These are phyloP conservation scores for Aspergillus cavernicola DNA, from an alignment of 495 filamentous ascomycete genomes.

Conservation along the genomic window DNA sequence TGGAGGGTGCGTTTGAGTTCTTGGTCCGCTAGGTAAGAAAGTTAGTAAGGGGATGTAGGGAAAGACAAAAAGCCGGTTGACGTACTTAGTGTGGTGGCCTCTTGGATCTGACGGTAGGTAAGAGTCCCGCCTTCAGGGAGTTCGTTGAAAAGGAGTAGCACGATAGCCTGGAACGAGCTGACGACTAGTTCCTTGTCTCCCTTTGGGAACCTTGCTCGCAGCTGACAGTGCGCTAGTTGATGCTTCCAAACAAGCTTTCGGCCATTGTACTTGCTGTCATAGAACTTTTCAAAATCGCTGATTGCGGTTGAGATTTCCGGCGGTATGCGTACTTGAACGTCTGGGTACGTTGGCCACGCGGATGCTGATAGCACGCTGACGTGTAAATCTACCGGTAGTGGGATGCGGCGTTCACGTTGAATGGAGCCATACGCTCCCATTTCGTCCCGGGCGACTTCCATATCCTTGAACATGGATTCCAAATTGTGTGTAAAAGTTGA, in stretches of 20 bases:
- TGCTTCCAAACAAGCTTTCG: slow-evolving; percentile 90
- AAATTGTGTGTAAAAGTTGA: slow-evolving; percentile 92
- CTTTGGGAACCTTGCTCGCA: slow-evolving; percentile 72
- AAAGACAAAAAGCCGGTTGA: not conserved
- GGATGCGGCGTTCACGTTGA: slow-evolving; percentile 45
- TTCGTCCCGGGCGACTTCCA: slow-evolving; percentile 83
- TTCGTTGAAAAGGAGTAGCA: slow-evolving; percentile 89
- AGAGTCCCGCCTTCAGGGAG: slow-evolving; percentile 52
- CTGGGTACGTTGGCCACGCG: slow-evolving; percentile 90
- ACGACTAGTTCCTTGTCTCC: slow-evolving; percentile 83
- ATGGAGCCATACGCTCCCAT: slow-evolving; percentile 69
- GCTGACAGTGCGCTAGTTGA: slow-evolving; percentile 77
- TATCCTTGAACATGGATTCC: slow-evolving; percentile 98
- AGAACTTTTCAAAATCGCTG: slow-evolving; percentile 72
- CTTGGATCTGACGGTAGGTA: slow-evolving; percentile 65
- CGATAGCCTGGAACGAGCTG: slow-evolving; percentile 84
- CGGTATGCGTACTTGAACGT: slow-evolving; percentile 73
- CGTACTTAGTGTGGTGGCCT: slow-evolving; percentile 64
- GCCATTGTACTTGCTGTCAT: slow-evolving; percentile 81
- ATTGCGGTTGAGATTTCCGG: slow-evolving; percentile 63
- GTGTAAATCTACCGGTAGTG: slow-evolving; percentile 65
- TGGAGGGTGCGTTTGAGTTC: slow-evolving; percentile 90
- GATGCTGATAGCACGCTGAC: slow-evolving; percentile 83
- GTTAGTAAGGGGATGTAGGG: slow-evolving; percentile 15
- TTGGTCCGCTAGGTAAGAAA: slow-evolving; percentile 49